Base-by-base conservation (phyloP, 139 green algal genomes). In the Coelastrella sp. region DNA sequence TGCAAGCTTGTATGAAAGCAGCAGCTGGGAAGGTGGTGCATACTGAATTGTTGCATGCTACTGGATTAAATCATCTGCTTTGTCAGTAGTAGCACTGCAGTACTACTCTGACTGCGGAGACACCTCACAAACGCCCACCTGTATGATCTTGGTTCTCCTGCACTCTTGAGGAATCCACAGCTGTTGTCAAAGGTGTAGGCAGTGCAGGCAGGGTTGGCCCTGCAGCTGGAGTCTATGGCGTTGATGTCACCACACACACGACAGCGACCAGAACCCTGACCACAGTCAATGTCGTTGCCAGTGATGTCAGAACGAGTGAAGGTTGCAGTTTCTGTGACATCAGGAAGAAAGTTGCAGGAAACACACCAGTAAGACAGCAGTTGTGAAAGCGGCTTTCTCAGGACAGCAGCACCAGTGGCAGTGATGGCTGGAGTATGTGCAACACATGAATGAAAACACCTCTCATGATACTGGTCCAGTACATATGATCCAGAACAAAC, bases 191-290 rank as follows among this genome's bases (percentile, higher is more conserved):
- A 77, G 0, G 68, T 77, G 68, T 43, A 77, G 2, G 68, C 68
- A 0, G 34, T 48, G 25, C 68, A 77, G 6, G 68, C 21, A 38
- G 68, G 21, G 38, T 77, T 77, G 37, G 38, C 45, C 38, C 19
- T 38, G 38, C 68, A 77, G 40, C 68, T 77, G 5, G 38, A 53
- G 21, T 45, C 45, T 27, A 77, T 35, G 23, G 40, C 5, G 23
- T 77, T 77, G 68, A 77, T 34, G 38, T 77, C 68, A 27, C 68
- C 68, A 38, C 68, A 77, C 38, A 77, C 45, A 17, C 68, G 68
- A 48, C 68, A 77, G 23, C 38, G 37, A 23, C 38, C 17, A 11
- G 38, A 2, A 19, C 68, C 68, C 21, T 77, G 68, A 23, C 68
- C 68, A 34, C 68, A 77, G 38, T 77, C 68, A 15, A 77, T 48